Conservation (phyloP, 179 eudicot genomes). For the Spinacia oleracea region DNA sequence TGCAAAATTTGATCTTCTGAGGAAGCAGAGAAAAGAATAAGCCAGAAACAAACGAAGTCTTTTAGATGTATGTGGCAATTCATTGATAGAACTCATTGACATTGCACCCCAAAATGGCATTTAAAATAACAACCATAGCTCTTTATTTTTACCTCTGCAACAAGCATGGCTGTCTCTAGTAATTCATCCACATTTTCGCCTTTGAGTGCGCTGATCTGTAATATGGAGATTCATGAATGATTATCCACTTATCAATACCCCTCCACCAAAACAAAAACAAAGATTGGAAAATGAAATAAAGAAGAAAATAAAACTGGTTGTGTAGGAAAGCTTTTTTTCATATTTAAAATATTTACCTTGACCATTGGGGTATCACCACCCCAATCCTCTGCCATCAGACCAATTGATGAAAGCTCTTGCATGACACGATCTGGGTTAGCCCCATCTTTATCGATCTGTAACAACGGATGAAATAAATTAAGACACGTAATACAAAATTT, state of each 20-base stretch:
- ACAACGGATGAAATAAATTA: constrained; percentile 4
- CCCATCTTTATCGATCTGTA: constrained; percentile 93
- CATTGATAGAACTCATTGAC: background rate
- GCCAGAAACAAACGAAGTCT: background rate
- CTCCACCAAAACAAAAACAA: background rate
- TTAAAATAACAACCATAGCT: constrained; percentile 10
- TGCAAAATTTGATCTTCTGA: background rate
- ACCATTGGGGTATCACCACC: constrained; percentile 93
- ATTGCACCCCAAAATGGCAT: constrained; percentile 17
- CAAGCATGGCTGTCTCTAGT: constrained; percentile 93
- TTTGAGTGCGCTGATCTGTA: constrained; percentile 93
- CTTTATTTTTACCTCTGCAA: constrained; percentile 73
- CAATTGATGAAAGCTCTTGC: constrained; percentile 94
- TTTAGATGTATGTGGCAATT: constrained; percentile 3
- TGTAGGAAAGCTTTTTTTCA: background rate
- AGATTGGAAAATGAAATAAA: background rate
- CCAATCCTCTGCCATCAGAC: constrained; percentile 94
- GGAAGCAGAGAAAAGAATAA: background rate
- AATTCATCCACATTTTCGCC: constrained; percentile 89
- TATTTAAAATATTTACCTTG: constrained; percentile 45
- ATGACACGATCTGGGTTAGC: constrained; percentile 91
- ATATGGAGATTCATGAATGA: constrained; percentile 20
- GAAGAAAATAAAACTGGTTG: background rate
- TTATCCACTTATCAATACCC: background rate
- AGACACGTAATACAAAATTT: background rate